Evolutionary conservation across 1,139 yeast species (phyloP), one percentile per base, ranked within the genome.

Genomic region (Yamadazyma buinensis): DNA sequence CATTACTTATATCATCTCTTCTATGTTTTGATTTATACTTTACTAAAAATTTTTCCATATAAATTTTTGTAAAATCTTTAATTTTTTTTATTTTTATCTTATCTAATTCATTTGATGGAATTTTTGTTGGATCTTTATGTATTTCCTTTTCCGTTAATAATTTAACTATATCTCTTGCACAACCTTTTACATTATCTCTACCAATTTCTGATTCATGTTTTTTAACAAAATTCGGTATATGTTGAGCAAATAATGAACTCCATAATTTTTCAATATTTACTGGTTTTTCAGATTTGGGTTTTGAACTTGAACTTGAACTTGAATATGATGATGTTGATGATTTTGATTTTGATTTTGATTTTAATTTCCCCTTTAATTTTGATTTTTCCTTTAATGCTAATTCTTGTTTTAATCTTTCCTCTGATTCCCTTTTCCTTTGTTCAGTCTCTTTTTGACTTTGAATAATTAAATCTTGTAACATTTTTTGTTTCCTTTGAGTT

Each of bases 211-310:
- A 55, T 44, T 78, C 83, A 54, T 82, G 79, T 46, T 76, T 76
- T 45, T 80, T 80, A 34, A 90, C 68, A 48, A 84, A 59, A 50
- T 88, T 88, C 4, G 97, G 97, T 14, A 92, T 84, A 48, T 77
- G 70, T 18, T 72, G 61, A 2, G 97, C 97, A 55, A 92, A 77
- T 22, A 72, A 57, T 32, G 61, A 67, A 15, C 71, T 69, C 88
- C 90, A 84, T 46, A 64, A 64, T 40, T 63, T 57, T 37, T 67
- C 76, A 10, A 43, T 36, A 30, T 39, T 44, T 28, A 29, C 26
- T 26, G 43, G 39, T 28, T 42, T 44, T n/a, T n/a, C n/a, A n/a
- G n/a, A n/a, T n/a, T n/a, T 18, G 35, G 28, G 6, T 17, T 17
- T 17, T 5, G 7, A 5, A 17, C 19, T 17, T 5, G 5, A 7